Base-by-base conservation (phyloP, 1,139 yeast genomes). In the Blastobotrys buckinghamii region DNA sequence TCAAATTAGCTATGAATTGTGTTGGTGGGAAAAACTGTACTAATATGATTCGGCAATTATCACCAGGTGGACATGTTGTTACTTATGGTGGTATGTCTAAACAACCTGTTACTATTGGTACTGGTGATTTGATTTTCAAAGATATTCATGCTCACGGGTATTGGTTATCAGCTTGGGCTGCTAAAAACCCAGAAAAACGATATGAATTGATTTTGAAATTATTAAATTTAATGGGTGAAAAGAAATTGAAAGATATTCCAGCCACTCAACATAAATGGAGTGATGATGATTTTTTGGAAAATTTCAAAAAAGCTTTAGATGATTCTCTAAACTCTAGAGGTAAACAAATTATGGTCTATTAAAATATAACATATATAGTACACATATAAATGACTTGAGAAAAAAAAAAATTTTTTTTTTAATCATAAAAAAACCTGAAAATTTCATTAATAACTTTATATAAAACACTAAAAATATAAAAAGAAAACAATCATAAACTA, bases 31-130 rank as follows among this genome's bases (percentile, higher is more conserved):
- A 84, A 56, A 82, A 88, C 36, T 78, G 89, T 38, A 75, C 95
- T 1, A 82, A 83, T 39, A 73, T 92, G 57, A 92, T 96, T 8
- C 77, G 96, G 56, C 89, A 89, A 63, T 75, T 92, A 54, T 63
- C 69, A 19, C 75, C 79, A 53, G 87, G 89, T 29, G 81, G 81
- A 1, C 75, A 84, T 55, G 74, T 92, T 74, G 80, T 86, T 59
- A 89, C 98, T 0, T 92, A 92, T 64, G 99, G 99, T 27, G 98
- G 96, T 44, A 92, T 92, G 98, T 87, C 97, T 6, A 82, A 82
- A 73, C 92, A 88, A 69, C 98, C 98, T 2, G 94, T 94, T 24
- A 77, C 80, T 16, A 69, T 92, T 51, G 97, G 97, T 39, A 88
- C 97, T 0, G 80, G 96, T 1, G 71, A 87, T 53, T 86, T 87